Evolutionary conservation across 768 basidiomycete genomes (phyloP).

Genomic region (Tricholoma furcatifolium): DNA sequence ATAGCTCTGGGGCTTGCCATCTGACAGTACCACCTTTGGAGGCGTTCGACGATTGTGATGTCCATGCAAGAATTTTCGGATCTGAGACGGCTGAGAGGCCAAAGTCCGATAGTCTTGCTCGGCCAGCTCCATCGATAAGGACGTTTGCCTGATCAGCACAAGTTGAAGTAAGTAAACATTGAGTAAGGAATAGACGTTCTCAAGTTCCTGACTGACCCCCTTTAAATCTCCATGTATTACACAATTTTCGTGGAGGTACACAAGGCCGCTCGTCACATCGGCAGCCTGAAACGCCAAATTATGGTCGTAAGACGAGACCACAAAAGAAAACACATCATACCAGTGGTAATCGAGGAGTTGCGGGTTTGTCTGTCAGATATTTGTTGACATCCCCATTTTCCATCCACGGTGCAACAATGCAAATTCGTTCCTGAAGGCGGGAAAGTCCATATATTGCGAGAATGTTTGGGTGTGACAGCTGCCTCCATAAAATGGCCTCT

Average conservation of each 20-base stretch:
- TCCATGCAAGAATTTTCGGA: neutral
- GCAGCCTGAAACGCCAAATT: neutral
- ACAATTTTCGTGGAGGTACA: neutral
- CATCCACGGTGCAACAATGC: neutral
- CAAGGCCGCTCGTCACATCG: neutral
- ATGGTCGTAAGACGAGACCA: neutral
- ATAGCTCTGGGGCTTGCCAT: slow-evolving; percentile 2
- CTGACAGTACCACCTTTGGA: neutral
- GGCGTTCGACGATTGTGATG: neutral
- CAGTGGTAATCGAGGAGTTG: neutral
- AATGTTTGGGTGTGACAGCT: neutral
- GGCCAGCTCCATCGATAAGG: neutral
- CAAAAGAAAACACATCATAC: neutral
- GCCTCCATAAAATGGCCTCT: neutral
- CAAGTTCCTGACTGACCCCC: neutral
- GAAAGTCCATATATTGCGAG: neutral
- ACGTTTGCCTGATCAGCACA: neutral
- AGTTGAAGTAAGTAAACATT: neutral
- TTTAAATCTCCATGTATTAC: neutral
- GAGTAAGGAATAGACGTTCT: no score
- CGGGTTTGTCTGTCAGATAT: neutral
- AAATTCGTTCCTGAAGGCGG: neutral
- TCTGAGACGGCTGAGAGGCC: neutral
- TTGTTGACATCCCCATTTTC: neutral
- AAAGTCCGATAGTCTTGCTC: neutral